Conservation (phyloP, 2,329 filamentous ascomycete genomes). For the Diaporthe destruens region DNA sequence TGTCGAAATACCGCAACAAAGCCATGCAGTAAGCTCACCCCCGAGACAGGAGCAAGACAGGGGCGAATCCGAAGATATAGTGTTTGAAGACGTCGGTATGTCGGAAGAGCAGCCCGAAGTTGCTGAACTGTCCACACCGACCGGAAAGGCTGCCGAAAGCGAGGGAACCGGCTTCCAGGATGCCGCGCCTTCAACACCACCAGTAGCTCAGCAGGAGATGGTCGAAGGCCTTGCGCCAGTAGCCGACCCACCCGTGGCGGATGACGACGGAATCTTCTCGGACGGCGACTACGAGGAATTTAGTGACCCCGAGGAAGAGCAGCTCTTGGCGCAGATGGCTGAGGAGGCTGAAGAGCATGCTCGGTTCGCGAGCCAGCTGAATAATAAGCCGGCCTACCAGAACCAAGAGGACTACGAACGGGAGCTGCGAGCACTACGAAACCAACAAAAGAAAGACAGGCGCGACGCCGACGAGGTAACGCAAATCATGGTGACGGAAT, state of each 20-base stretch:
- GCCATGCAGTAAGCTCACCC: slow-evolving; percentile 31
- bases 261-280: slow-evolving; percentile 42
- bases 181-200: slow-evolving; percentile 42
- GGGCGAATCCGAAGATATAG: slow-evolving; percentile 43
- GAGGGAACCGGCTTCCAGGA: slow-evolving; percentile 47
- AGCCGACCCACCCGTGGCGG: slow-evolving; percentile 34
- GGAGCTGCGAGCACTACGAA: slow-evolving; percentile 87
- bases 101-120: slow-evolving; percentile 27
- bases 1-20: slow-evolving; percentile 45
- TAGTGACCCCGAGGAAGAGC: slow-evolving; percentile 92
- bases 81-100: slow-evolving; percentile 52
- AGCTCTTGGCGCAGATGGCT: slow-evolving; percentile 86
- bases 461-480: slow-evolving; percentile 97
- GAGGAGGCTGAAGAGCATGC: slow-evolving; percentile 94
- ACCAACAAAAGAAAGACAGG: slow-evolving; percentile 96
- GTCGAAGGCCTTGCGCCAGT: slow-evolving; percentile 46
- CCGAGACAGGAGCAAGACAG: slow-evolving; percentile 48
- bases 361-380: slow-evolving; percentile 89
- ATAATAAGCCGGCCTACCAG: slow-evolving; percentile 77
- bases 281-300: slow-evolving; percentile 77
- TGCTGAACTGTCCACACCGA: slow-evolving; percentile 38
- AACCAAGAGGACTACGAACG: slow-evolving; percentile 85
- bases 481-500: slow-evolving; percentile 95
- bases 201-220: slow-evolving; percentile 44
- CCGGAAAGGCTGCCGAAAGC: slow-evolving; percentile 47